phyloP scores from a whole-genome alignment of 139 green algal species.

The Tetraselmis striata region DNA sequence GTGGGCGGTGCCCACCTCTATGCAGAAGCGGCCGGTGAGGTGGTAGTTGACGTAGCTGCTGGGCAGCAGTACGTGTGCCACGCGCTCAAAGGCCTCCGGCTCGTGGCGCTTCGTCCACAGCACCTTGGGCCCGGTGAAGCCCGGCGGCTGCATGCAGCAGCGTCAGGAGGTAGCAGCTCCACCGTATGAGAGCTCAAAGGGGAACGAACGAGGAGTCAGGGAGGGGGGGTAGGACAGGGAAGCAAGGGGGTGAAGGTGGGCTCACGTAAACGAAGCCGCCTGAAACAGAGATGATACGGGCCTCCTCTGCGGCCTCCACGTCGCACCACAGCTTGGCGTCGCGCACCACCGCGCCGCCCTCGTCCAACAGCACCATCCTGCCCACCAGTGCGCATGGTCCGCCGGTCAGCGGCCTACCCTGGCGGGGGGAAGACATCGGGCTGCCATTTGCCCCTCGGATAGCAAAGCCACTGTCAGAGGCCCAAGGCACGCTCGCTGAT shows the following conservation, averaged over 20 bases:
- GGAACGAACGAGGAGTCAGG: too few relatives aligned
- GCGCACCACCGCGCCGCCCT: constrained; percentile 37
- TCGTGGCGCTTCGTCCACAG: constrained; percentile 80
- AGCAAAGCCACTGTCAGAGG: too few relatives aligned
- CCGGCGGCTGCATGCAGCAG: constrained; percentile 38
- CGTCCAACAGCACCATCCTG: constrained; percentile 69
- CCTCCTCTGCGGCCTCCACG: constrained; percentile 63
- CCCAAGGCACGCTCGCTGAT: too few relatives aligned
- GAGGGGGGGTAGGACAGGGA: too few relatives aligned
- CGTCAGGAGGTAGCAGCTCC: neutral
- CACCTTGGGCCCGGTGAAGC: constrained; percentile 82
- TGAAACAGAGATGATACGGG: constrained; percentile 14
- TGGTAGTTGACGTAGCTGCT: constrained; percentile 83
- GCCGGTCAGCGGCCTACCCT: too few relatives aligned
- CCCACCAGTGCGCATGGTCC: too few relatives aligned
- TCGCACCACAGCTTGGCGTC: constrained; percentile 83
- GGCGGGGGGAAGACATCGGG: too few relatives aligned
- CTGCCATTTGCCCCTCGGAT: too few relatives aligned
- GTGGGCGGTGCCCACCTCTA: constrained; percentile 36
- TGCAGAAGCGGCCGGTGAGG: constrained; percentile 43
- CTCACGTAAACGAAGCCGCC: neutral
- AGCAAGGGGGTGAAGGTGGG: too few relatives aligned
- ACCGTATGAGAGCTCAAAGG: too few relatives aligned
- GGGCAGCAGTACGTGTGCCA: constrained; percentile 64
- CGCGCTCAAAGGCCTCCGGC: constrained; percentile 49